Base-by-base conservation (phyloP, 208 protist species). In the Acanthamoeba triangularis region DNA sequence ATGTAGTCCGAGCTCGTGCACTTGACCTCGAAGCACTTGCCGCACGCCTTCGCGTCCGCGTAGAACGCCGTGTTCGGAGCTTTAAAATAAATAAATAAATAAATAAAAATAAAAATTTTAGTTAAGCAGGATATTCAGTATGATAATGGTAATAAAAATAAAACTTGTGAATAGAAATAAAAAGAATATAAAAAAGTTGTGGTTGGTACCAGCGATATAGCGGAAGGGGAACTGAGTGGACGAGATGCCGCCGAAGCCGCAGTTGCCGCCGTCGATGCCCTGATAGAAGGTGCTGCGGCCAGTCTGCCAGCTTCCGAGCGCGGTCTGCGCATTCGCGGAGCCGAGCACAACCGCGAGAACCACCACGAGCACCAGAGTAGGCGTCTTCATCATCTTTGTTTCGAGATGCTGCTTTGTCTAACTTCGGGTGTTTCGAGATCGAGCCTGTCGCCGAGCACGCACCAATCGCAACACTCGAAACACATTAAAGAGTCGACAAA, bases 201-300 rank as follows among this genome's bases (percentile, higher is more conserved):
- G n/a, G n/a, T n/a, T n/a, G 0, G 13, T n/a, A 88, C 80, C 80
- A 16, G 80, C 87, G 18, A 93, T 30, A 47, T 56, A 30, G 25
- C 87, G 61, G 37, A 54, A 76, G 87, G 87, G 87, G 87, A 93
- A 93, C 6, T 8, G 3, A 11, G 33, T 23, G 59, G 37, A 28
- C 6, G 87, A 28, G 59, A 93, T 93, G 61, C 1, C 5, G 5
- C 59, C 59, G 87, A 56, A 93, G 35, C 52, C 61, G 87, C 87
- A 93, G 87, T 93, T 93, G 52, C 87, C 87, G n/a, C 20, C 59
- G 25, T 93, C 87, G 87, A 93, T 93, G 18, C 63, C 87, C 28
- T 76, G n/a, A 25, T 93, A 93, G 25, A 33, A 93, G 37, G 87
- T 93, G 87, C 61, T 76, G 14, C 87, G n/a, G 4, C 87, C 87